Conservation (phyloP, 75 land plant species). For the Chamaecyparis obtusa region DNA sequence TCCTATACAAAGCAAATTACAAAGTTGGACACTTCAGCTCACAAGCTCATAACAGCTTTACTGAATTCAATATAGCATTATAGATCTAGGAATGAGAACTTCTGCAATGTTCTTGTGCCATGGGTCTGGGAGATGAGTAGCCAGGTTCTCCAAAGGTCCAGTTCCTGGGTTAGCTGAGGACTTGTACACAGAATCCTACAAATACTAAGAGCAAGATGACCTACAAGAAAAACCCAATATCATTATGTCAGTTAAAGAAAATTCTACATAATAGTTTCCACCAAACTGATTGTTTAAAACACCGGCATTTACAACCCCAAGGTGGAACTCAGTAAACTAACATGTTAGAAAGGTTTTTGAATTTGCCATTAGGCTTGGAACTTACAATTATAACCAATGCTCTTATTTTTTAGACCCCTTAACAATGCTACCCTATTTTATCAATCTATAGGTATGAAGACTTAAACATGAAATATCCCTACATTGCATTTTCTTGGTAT, state of each 20-base stretch:
- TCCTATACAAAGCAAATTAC: neutral
- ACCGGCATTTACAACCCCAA: neutral
- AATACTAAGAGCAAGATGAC: conserved; percentile 93
- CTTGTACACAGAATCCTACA: conserved; percentile 89
- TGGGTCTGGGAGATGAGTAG: conserved; percentile 92
- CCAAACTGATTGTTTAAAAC: neutral
- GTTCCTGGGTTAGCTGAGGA: conserved; percentile 94
- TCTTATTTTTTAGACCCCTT: neutral
- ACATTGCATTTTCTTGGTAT: neutral
- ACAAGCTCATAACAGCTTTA: neutral
- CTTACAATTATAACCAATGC: neutral
- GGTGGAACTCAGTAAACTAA: neutral
- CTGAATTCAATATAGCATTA: conserved; percentile 29
- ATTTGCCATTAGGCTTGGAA: neutral
- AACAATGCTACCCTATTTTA: neutral
- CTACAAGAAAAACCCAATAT: conserved; percentile 27
- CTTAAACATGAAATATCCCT: neutral
- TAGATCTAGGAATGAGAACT: conserved; percentile 73
- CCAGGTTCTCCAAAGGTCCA: conserved; percentile 95
- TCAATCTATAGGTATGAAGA: neutral
- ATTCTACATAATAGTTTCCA: neutral
- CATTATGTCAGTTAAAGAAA: neutral
- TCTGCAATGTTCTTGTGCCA: conserved; percentile 97
- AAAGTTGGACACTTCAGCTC: neutral
- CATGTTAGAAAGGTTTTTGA: neutral